Evolutionary conservation across 345 rosid species (phyloP), one percentile per base, ranked within the genome.

Genomic region (Excoecaria cochinchinensis): DNA sequence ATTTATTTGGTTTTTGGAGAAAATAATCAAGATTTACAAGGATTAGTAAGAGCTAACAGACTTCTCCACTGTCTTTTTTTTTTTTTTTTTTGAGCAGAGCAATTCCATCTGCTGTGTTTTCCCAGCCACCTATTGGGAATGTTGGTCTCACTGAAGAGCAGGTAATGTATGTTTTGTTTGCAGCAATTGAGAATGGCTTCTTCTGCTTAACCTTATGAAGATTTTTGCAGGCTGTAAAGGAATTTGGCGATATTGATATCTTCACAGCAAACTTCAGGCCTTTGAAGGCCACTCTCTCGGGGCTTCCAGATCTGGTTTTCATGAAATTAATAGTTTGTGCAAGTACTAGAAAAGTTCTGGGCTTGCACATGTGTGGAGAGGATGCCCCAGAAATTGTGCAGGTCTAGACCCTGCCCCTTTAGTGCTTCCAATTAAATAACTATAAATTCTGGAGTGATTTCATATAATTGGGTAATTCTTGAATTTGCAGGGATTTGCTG

Each of bases 71-170:
- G 13, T 67, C 52, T 36, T 72, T 73, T 60, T n/a, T 50, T 57
- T 56, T 64, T 51, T 31, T 65, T 50, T 57, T 66, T 66, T 64
- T 17, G 74, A 55, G 72, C 76, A 95, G 99, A 79, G 95, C 94
- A 82, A 88, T 91, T 60, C 98, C 99, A 73, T 89, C 97, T 46
- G 98, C 97, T 46, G 98, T 92, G 71, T 95, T 95, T 80, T 91
- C 93, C 8, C 99, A 95, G 87, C 99, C 99, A 71, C 99, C 97
- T 59, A 92, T 95, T 77, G 97, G 97, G 81, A 91, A 87, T 79
- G 98, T 95, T 62, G 98, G 99, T 82, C 90, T 89, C 72, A 84
- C 89, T 7, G 97, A 92, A 85, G 99, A 92, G 73, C 94, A 95
- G 94, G 99, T 92, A 73, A 79, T 39, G n/a, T 7, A 42, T 11